Base-by-base conservation (phyloP, 129 eudicot species). In the Flaveria sonorensis region DNA sequence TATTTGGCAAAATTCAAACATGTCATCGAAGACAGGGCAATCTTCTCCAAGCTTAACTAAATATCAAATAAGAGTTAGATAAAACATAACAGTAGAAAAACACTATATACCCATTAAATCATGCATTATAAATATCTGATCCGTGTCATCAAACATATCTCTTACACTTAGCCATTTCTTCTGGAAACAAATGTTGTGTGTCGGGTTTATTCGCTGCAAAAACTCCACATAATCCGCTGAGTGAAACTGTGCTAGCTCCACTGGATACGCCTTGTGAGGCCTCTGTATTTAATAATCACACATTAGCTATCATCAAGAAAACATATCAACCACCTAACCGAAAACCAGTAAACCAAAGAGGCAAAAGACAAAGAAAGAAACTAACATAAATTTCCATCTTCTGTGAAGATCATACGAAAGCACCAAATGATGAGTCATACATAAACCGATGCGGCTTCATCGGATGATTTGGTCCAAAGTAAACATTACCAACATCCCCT, bases 351-450 rank as follows among this genome's bases (percentile, higher is more conserved):
- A 48, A 48, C 53, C 53, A 48, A 48, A 62, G 8, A 65, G 1
- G 23, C 71, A 72, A 14, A 74, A 43, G 39, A 52, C 19, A 16
- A 21, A n/a, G n/a, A 64, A 39, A 50, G 65, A 16, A 12, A 83
- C 99, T 48, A 46, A 94, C 99, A 87, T 94, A 94, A 42, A 94
- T 77, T 85, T 94, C 99, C 99, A 91, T 94, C 92, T 89, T 94
- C 72, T 86, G 85, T 94, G 99, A 32, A 94, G 99, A 2, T 85
- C 92, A 76, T 94, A 94, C 0, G 99, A 83, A 26, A 94, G 96
- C 61, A 94, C 99, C 83, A 94, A 73, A 85, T 94, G 97, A 83
- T 94, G 97, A 74, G 99, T 94, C 99, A 94, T 94, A 76, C 97
- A 94, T 69, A 94, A n/a, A 81, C 48, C 99, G 82, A 73, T 94